Evolutionary conservation across 345 rosid species (phyloP).

Genomic region (Gynandropsis gynandra): DNA sequence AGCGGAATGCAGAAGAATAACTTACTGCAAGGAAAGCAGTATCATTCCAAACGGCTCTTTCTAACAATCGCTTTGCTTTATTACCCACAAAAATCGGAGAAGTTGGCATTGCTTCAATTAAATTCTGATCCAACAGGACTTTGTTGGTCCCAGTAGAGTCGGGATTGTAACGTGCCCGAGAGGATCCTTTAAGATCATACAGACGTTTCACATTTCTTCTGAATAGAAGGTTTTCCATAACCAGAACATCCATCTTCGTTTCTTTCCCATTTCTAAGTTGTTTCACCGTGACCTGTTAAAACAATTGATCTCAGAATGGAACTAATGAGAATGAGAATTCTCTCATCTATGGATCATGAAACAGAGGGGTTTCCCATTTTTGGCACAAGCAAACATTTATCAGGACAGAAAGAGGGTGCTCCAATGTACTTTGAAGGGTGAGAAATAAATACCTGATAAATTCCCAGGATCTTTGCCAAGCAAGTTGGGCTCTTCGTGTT

Average conservation of each 20-base stretch:
- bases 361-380: too few relatives aligned
- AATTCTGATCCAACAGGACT: constrained; percentile 92
- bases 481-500: constrained; percentile 55
- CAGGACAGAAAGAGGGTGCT: too few relatives aligned
- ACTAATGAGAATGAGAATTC: constrained; percentile 5
- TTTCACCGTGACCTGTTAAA: constrained; percentile 59
- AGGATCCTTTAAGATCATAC: constrained; percentile 95
- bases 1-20: constrained; percentile 14
- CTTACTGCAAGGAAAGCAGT: constrained; percentile 93
- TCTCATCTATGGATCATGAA: constrained; percentile 1
- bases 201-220: constrained; percentile 61
- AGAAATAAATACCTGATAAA: constrained; percentile 52
- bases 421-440: too few relatives aligned
- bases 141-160: constrained; percentile 85
- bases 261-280: constrained; percentile 82
- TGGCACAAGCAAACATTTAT: too few relatives aligned
- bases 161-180: constrained; percentile 84
- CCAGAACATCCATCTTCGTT: constrained; percentile 80
- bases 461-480: constrained; percentile 74
- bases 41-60: constrained; percentile 98
- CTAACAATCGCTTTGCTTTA: constrained; percentile 82
- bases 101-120: constrained; percentile 97
- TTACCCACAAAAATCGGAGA: constrained; percentile 91
- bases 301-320: constrained; percentile 4
- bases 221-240: constrained; percentile 95